Percentiles rank a stretch among this genome's conserved stretches.
phyloP scores from a whole-genome alignment of 441 rosid species.

The Bocquillonia castaneifolia region DNA sequence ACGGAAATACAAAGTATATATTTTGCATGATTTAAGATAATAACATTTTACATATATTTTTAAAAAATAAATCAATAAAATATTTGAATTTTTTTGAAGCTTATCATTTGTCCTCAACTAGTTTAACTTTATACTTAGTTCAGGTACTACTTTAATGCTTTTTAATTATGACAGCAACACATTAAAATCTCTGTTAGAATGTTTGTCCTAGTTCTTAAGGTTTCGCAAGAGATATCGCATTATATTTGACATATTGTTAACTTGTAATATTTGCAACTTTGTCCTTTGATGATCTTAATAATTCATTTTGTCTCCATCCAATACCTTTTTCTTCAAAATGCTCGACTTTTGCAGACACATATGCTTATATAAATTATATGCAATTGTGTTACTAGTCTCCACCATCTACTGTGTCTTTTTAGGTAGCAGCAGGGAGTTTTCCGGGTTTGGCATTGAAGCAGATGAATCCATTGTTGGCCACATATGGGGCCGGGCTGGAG shows the following conservation, averaged over 20 bases:
- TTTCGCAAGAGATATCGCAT: background rate
- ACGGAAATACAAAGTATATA: no score
- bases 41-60: no score
- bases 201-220: background rate
- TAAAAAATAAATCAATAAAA: no score
- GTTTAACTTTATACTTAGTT: no score
- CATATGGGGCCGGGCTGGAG: slow-evolving; percentile 74
- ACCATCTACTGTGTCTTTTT: slow-evolving; percentile 17
- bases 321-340: background rate
- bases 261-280: background rate
- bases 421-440: slow-evolving; percentile 92
- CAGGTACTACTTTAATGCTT: no score
- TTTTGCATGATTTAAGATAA: no score
- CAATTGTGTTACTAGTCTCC: slow-evolving; percentile 11
- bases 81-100: no score
- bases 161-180: no score
- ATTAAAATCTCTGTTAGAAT: no score
- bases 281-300: background rate
- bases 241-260: background rate
- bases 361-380: background rate
- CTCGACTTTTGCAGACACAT: slow-evolving; percentile 7
- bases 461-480: slow-evolving; percentile 49
- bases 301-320: background rate
- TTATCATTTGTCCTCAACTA: no score
- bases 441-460: slow-evolving; percentile 59